phyloP scores from a whole-genome alignment of 352 stramenopile genomes.

The Globisporangium okanoganense region DNA sequence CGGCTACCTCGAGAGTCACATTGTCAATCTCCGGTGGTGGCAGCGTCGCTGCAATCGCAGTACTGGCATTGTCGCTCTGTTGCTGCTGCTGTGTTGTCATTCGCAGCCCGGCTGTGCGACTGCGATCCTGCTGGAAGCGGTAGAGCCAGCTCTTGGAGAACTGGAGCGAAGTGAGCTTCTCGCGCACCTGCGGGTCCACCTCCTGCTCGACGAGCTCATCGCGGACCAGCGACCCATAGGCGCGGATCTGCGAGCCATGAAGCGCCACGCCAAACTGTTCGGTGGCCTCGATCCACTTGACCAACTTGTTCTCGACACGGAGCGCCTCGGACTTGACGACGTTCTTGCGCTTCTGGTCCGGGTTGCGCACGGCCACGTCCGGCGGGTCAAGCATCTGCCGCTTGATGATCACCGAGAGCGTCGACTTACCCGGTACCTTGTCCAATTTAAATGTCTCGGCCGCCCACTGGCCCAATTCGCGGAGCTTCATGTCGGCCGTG shows the following conservation, averaged over 20 bases:
- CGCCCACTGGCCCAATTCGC: slow-evolving; percentile 5
- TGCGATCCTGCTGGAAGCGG: slow-evolving; percentile 3
- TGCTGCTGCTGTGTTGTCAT: not conserved
- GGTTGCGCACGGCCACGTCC: not conserved
- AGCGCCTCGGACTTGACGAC: slow-evolving; percentile 1
- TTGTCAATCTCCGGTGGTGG: not conserved
- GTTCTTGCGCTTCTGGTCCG: slow-evolving; percentile 6
- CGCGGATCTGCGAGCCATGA: slow-evolving; percentile 2
- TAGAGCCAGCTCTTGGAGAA: slow-evolving; percentile 9
- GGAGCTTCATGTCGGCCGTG: slow-evolving; percentile 9
- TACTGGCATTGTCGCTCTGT: not conserved
- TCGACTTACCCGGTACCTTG: not conserved
- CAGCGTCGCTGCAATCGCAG: not conserved
- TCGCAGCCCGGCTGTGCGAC: not conserved
- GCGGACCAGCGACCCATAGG: slow-evolving; percentile 4
- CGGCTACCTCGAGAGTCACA: not conserved
- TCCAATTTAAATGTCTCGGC: slow-evolving; percentile 2
- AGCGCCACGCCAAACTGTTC: not conserved
- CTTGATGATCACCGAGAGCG: slow-evolving; percentile 6
- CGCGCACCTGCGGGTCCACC: not conserved
- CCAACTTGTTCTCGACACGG: slow-evolving; percentile 1
- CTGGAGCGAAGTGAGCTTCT: slow-evolving; percentile 10
- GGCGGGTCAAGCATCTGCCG: not conserved
- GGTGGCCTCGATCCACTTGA: slow-evolving; percentile 3
- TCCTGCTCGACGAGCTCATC: slow-evolving; percentile 5